Base-by-base conservation (phyloP, 164 flowering plant species). In the Dillenia turbinata region DNA sequence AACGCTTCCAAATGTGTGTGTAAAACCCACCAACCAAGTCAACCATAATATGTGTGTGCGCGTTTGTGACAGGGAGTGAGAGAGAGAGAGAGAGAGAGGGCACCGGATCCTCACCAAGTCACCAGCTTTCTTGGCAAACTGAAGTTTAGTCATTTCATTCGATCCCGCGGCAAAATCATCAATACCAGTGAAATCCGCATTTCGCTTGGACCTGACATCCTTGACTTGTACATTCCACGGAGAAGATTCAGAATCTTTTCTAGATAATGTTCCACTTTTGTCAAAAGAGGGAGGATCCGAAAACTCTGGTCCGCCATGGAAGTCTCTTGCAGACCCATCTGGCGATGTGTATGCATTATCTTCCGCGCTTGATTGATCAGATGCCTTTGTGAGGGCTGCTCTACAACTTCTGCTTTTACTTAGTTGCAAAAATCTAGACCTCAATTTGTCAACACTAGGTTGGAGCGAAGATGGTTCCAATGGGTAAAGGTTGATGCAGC, bases 381-480 rank as follows among this genome's bases (percentile, higher is more conserved):
- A 9, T 43, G 54, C 63, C 22, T 67, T 69, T 49, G 62, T 61
- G 44, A 83, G 61, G 54, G 67, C 52, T 5, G 84, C 81, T 62
- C 70, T 81, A 66, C 90, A 85, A 61, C 96, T 88, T 77, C 68
- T 79, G 78, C 88, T 85, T 69, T 78, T 81, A 22, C 56, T 58
- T 57, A 85, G 57, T 50, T 47, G 66, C 51, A 60, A 52, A 61
- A 71, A 58, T 62, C 67, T 70, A 15, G 69, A 57, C 63, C 70
- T 75, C 49, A 66, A 58, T 13, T 49, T 22, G 12, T 64, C 69
- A 44, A 65, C 45, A 14, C 64, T 73, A 0, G 56, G 22, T 0
- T 77, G 62, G 60, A 55, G 60, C 59, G 78, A 75, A 71, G 81
- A 76, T 51, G 59, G 54, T 45, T 80, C 92, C 12, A 48, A 44